phyloP scores from a whole-genome alignment of 768 basidiomycete genomes.

The Tricholoma flavovirens region DNA sequence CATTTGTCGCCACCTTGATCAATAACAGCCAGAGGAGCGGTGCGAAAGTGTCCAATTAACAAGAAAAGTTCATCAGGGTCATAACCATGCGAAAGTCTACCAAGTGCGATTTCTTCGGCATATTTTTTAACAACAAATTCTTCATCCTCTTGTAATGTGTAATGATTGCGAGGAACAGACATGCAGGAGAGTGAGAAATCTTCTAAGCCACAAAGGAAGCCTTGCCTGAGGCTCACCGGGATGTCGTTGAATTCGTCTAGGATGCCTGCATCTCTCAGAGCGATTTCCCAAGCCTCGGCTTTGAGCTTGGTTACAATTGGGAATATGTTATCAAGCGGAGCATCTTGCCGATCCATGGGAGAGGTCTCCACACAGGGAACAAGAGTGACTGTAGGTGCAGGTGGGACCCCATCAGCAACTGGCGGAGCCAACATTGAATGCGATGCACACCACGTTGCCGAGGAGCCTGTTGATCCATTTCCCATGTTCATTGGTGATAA shows the following conservation, averaged over 20 bases:
- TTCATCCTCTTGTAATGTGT: not conserved
- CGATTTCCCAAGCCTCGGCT: not conserved
- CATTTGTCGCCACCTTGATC: not conserved
- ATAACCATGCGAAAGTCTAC: not conserved
- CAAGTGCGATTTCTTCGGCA: not conserved
- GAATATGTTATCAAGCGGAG: not conserved
- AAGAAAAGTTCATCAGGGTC: not conserved
- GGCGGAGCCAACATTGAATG: not conserved
- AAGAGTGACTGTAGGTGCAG: not conserved
- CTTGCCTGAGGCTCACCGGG: not conserved
- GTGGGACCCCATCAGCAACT: not conserved
- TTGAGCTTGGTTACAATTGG: not conserved
- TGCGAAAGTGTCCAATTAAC: constrained; percentile 1
- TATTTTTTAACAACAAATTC: not conserved
- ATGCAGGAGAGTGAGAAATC: not conserved
- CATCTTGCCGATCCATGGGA: not conserved
- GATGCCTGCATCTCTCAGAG: not conserved
- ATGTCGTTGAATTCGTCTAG: not conserved
- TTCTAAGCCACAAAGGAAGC: constrained; percentile 1
- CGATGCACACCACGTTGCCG: not conserved
- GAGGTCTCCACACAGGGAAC: not conserved
- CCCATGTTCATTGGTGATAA: too few species aligned
- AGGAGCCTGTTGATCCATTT: not conserved
- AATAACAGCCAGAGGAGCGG: not conserved
- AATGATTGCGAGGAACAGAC: constrained; percentile 2